Evolutionary conservation across 495 filamentous ascomycete species (phyloP).

Genomic region (Neurospora intermedia): DNA sequence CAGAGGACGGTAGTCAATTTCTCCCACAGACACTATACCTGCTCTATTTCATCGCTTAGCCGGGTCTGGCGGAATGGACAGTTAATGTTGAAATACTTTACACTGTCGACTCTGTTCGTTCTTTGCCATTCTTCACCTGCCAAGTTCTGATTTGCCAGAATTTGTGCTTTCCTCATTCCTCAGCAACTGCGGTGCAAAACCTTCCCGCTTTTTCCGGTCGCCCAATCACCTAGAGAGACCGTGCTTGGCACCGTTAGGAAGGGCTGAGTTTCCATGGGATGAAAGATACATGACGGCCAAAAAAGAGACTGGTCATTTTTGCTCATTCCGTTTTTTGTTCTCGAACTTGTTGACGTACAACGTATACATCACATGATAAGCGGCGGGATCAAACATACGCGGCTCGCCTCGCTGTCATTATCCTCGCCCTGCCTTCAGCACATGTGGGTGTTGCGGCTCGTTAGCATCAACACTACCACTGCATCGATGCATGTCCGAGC

Average conservation of each 20-base stretch:
- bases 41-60: background rate
- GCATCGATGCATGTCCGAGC: background rate
- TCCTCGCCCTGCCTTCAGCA: background rate
- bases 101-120: background rate
- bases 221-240: background rate
- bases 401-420: background rate
- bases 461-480: background rate
- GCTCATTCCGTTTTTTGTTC: background rate
- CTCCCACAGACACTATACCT: background rate
- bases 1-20: background rate
- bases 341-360: background rate
- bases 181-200: background rate
- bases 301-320: background rate
- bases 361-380: background rate
- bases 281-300: background rate
- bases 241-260: background rate
- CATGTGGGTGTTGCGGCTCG: background rate
- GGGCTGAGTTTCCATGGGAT: background rate
- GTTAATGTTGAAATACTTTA: background rate
- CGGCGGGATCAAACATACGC: background rate
- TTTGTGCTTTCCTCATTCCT: background rate
- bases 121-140: background rate
- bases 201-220: background rate
- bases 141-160: background rate
- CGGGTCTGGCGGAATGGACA: background rate